A percentile compares a stretch with the other conserved stretches of the same genome.
phyloP scores from a whole-genome alignment of 2,329 filamentous ascomycete species.

The Scedosporium apiospermum region DNA sequence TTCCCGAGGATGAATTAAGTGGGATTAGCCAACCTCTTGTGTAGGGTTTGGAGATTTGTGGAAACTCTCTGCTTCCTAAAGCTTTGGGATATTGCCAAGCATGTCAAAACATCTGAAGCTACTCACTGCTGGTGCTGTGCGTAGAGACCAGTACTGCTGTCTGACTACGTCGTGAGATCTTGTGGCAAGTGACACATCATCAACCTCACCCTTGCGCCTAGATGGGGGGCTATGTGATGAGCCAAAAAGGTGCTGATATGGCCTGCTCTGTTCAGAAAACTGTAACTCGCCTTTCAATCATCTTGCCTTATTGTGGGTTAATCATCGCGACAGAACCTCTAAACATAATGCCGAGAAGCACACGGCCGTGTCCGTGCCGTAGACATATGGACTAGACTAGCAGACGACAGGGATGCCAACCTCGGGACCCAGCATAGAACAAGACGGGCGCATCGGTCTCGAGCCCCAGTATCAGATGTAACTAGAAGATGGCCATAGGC shows the following conservation, averaged over 20 bases:
- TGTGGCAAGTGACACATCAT: constrained; percentile 4
- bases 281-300: neutral
- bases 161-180: constrained; percentile 1
- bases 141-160: neutral
- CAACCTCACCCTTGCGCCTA: neutral
- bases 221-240: neutral
- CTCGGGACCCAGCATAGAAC: neutral
- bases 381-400: too few species aligned
- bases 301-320: neutral
- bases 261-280: neutral
- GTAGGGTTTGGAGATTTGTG: too few species aligned
- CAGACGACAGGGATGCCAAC: neutral
- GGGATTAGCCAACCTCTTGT: too few species aligned
- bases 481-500: neutral
- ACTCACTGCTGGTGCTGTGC: neutral
- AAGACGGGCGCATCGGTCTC: neutral
- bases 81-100: too few species aligned
- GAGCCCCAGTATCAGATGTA: neutral
- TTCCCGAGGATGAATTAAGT: too few species aligned
- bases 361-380: too few species aligned
- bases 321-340: neutral
- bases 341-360: neutral
- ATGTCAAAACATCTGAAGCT: too few species aligned
- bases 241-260: neutral
- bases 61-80: too few species aligned